These are phyloP conservation scores for Bryoerythrophyllum caledonicum DNA, from an alignment of 225 moss, liverwort and hornwort genomes.

Conservation along the genomic window DNA sequence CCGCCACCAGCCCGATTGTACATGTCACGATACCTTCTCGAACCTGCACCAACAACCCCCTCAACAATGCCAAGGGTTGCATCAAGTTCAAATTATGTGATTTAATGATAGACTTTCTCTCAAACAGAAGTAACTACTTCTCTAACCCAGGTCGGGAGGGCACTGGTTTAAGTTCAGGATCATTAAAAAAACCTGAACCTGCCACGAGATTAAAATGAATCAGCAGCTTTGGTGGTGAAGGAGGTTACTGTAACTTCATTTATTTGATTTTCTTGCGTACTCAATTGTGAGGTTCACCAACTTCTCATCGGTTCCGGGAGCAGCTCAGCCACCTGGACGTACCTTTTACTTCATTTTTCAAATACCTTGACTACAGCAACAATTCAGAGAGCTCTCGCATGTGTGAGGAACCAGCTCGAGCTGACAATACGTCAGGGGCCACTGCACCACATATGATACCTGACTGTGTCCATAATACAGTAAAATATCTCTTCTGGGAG, in stretches of 20 bases:
- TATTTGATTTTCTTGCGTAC: too few species aligned
- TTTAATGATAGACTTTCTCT: neutral
- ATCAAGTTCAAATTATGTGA: too few species aligned
- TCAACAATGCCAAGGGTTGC: neutral
- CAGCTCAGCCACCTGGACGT: too few species aligned
- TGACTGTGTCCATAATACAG: neutral
- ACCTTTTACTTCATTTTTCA: neutral
- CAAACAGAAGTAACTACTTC: neutral
- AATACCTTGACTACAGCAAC: neutral
- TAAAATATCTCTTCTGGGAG: neutral
- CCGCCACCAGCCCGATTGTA: neutral
- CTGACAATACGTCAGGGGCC: slow-evolving; percentile 8
- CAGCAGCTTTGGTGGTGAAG: neutral
- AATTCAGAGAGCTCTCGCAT: neutral
- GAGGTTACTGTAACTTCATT: too few species aligned
- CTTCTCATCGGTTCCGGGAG: neutral
- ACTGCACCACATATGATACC: neutral
- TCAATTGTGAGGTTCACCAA: neutral
- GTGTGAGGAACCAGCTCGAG: neutral
- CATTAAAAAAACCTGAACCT: neutral
- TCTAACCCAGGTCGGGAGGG: too few species aligned
- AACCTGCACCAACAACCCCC: slow-evolving; percentile 17
- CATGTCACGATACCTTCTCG: neutral
- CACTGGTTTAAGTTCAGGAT: neutral
- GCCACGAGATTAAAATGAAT: neutral